These are phyloP conservation scores for Discostella pseudostelligera DNA, from an alignment of 108 stramenopile species.

Conservation along the genomic window DNA sequence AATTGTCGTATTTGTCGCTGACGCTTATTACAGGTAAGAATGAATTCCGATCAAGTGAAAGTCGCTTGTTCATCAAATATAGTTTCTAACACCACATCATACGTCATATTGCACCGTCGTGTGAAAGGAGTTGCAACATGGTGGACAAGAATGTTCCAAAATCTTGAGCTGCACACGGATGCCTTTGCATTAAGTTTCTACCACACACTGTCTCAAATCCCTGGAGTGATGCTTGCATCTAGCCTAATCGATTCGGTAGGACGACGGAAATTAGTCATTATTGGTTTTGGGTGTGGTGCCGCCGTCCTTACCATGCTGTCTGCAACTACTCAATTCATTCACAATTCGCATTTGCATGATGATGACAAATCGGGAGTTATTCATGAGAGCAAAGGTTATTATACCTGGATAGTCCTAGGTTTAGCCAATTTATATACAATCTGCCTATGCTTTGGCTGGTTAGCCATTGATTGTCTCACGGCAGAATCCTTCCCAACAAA, in stretches of 20 bases:
- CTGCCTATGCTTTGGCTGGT: slow-evolving; percentile 29
- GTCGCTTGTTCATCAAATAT: background rate
- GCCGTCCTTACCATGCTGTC: slow-evolving; percentile 13
- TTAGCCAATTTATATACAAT: slow-evolving; percentile 31
- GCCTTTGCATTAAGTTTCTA: slow-evolving; percentile 31
- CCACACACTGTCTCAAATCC: slow-evolving; percentile 45
- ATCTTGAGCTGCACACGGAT: slow-evolving; percentile 14
- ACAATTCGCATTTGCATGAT: background rate
- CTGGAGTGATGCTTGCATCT: slow-evolving; percentile 34
- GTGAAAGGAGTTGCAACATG: slow-evolving; percentile 29
- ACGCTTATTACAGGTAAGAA: slow-evolving; percentile 25
- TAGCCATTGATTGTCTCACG: slow-evolving; percentile 35
- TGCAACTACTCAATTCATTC: slow-evolving; percentile 12
- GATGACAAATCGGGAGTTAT: background rate
- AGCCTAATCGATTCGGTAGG: slow-evolving; percentile 41
- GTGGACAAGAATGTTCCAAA: slow-evolving; percentile 47
- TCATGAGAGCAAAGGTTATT: slow-evolving; percentile 1
- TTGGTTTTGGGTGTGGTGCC: slow-evolving; percentile 24
- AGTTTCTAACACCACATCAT: background rate
- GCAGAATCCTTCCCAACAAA: slow-evolving; percentile 46
- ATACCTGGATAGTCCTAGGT: slow-evolving; percentile 12
- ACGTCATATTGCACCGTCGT: background rate
- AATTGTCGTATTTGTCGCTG: slow-evolving; percentile 31
- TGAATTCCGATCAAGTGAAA: background rate
- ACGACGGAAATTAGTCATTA: slow-evolving; percentile 24